A percentile compares a stretch with the other conserved stretches of the same genome.
phyloP scores from a whole-genome alignment of 192 early-diverging fungal genomes.

The Coemansia sp. region DNA sequence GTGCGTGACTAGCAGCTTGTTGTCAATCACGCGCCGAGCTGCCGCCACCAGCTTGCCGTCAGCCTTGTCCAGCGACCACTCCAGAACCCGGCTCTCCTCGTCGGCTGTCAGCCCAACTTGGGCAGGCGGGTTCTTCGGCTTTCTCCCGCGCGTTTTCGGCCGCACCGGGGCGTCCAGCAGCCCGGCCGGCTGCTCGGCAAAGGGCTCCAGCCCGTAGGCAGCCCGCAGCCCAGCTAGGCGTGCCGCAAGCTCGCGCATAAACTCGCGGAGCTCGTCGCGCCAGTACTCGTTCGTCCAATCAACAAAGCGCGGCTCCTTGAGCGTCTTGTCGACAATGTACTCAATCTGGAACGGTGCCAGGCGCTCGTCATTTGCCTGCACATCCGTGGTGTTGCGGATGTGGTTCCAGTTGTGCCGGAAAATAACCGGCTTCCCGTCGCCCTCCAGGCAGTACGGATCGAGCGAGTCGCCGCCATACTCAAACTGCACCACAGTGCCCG shows the following conservation, averaged over 20 bases:
- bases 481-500: slow-evolving; percentile 91
- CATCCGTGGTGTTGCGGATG: slow-evolving; percentile 28
- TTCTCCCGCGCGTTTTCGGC: slow-evolving; percentile 27
- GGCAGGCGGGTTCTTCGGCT: slow-evolving; percentile 24
- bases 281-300: slow-evolving; percentile 51
- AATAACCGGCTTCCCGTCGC: slow-evolving; percentile 82
- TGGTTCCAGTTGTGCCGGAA: slow-evolving; percentile 82
- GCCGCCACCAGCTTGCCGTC: slow-evolving; percentile 26
- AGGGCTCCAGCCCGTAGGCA: slow-evolving; percentile 33
- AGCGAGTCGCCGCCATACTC: slow-evolving; percentile 94
- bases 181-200: slow-evolving; percentile 14
- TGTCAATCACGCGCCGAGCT: slow-evolving; percentile 58
- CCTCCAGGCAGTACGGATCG: slow-evolving; percentile 93
- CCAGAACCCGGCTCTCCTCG: slow-evolving; percentile 12
- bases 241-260: slow-evolving; percentile 57
- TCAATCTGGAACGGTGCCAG: slow-evolving; percentile 48
- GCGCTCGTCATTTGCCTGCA: slow-evolving; percentile 10
- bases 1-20: slow-evolving; percentile 70
- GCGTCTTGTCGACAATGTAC: slow-evolving; percentile 52
- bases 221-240: slow-evolving; percentile 58
- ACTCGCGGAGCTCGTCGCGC: slow-evolving; percentile 59
- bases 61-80: slow-evolving; percentile 26
- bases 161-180: slow-evolving; percentile 5
- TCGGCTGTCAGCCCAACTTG: slow-evolving; percentile 10
- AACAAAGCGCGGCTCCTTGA: slow-evolving; percentile 49